Evolutionary conservation across 345 rosid genomes (phyloP), one percentile per base, ranked within the genome.

Genomic region (Heritiera littoralis): DNA sequence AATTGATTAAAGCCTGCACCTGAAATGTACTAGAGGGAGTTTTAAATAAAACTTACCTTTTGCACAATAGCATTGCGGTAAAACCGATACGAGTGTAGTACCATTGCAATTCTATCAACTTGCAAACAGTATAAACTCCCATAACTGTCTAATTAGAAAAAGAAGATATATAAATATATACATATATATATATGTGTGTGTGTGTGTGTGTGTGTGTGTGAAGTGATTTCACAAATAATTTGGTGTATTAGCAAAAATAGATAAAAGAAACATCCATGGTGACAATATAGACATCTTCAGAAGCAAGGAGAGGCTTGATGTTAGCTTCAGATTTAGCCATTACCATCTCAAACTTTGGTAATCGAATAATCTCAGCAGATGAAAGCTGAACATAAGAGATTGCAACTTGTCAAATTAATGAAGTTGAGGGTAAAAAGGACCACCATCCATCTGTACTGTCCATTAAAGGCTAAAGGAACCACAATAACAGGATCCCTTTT

Each of bases 61-160:
- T 89, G 98, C 49, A 96, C 84, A 70, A 96, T 93, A 84, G 98
- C 99, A 87, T 96, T 98, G 14, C 95, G 92, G 84, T 94, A 96
- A 85, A 96, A 94, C 82, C 97, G 89, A 86, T 96, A 94, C 2
- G 84, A 88, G 85, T 93, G 94, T 60, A 96, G 92, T 55, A 86
- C 87, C 98, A 94, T 94, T 66, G 97, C 97, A 82, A 91, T 91
- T 87, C 92, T 92, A 85, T 96, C 99, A 86, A 91, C 88, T 90
- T 96, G 99, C 82, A 96, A 86, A 88, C 99, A 96, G 86, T 96
- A 96, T 82, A 96, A 91, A 84, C 98, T 90, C 77, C 97, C 98
- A 86, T 96, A 96, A 73, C 99, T 96, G 98, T 81, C 76, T 81
- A 79, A 49, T 74, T 74, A 68, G 6, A 52, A 81, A 28, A 69